Percentiles rank a stretch among this genome's conserved stretches.
Evolutionary conservation across 768 basidiomycete genomes (phyloP).

Genomic region (Mycena maculata): DNA sequence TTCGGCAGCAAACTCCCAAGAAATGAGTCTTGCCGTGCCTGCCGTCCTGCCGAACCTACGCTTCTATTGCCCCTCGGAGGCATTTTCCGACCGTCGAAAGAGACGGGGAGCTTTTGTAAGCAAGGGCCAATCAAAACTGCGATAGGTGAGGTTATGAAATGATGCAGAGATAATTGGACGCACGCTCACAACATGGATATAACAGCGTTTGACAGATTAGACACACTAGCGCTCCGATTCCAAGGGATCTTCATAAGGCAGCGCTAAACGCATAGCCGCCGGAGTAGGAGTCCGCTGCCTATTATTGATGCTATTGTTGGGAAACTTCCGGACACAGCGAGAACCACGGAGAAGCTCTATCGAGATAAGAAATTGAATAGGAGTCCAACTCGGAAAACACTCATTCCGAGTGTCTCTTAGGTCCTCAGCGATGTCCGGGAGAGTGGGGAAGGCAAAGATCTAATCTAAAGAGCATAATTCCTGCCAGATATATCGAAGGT

Average conservation of each 20-base stretch:
- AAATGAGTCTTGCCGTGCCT: not conserved
- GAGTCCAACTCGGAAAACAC: not conserved
- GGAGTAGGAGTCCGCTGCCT: not conserved
- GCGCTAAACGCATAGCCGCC: not conserved
- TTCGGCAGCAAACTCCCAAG: not conserved
- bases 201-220: not conserved
- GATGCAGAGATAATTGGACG: not conserved
- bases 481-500: conserved; percentile 3
- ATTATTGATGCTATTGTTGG: not conserved
- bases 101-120: conserved; percentile 2
- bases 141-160: not conserved
- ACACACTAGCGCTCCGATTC: not conserved
- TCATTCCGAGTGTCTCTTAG: not conserved
- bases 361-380: not conserved
- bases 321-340: not conserved
- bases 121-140: conserved; percentile 12
- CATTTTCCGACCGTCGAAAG: conserved; percentile 20
- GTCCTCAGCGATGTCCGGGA: not conserved
- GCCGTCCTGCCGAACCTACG: not conserved
- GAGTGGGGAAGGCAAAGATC: not conserved
- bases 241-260: not conserved
- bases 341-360: conserved; percentile 7
- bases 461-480: not conserved
- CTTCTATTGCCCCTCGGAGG: conserved; percentile 11
- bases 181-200: not conserved